These are phyloP conservation scores for Phragmites australis DNA, from an alignment of 176 grass and related monocot genomes.

Conservation along the genomic window DNA sequence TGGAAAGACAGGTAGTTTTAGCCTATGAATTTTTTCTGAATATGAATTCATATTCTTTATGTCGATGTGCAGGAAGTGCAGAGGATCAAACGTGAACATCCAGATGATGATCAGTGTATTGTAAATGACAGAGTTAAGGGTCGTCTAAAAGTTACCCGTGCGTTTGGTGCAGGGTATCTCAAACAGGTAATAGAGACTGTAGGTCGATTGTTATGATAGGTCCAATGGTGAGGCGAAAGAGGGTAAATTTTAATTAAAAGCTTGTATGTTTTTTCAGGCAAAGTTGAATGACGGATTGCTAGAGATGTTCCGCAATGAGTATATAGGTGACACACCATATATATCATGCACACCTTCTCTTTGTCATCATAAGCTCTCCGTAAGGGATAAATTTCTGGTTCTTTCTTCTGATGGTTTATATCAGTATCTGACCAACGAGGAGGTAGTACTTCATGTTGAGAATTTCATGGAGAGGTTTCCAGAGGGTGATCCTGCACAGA, in stretches of 20 bases:
- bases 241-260: conserved; percentile 18
- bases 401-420: conserved; percentile 96
- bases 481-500: conserved; percentile 91
- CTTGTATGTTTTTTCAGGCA: conserved; percentile 46
- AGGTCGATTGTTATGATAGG: neutral
- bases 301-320: conserved; percentile 90
- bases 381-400: conserved; percentile 79
- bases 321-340: conserved; percentile 69
- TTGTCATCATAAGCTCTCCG: conserved; percentile 67
- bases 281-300: conserved; percentile 78
- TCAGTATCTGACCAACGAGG: conserved; percentile 90
- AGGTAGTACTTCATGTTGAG: conserved; percentile 90
- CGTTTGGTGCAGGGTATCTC: conserved; percentile 92
- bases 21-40: neutral
- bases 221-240: neutral
- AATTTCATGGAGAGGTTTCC: conserved; percentile 90
- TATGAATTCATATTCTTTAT: conserved; percentile 9
- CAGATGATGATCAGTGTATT: conserved; percentile 82
- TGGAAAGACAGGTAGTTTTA: neutral
- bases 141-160: conserved; percentile 82
- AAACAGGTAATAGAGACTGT: conserved; percentile 68
- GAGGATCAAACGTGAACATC: conserved; percentile 82
- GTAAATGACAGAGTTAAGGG: conserved; percentile 93
- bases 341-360: conserved; percentile 80
- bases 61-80: conserved; percentile 66